Evolutionary conservation across 495 filamentous ascomycete species (phyloP).

Genomic region (Penicillium cosmopolitanum): DNA sequence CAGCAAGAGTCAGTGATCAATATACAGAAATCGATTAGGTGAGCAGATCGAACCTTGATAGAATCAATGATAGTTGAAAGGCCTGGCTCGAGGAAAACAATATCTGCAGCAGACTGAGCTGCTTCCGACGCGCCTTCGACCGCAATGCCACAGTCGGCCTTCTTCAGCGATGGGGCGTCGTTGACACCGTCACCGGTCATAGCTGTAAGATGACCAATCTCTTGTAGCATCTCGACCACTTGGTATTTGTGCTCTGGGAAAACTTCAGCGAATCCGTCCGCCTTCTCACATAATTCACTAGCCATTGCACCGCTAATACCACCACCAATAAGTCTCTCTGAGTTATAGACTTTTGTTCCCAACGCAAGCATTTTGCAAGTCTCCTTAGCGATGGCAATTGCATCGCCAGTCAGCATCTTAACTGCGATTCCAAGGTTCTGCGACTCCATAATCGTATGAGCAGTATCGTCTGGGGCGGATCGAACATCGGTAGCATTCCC

Average conservation of each 20-base stretch:
- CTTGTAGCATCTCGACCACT: slow-evolving; percentile 94
- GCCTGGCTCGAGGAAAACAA: slow-evolving; percentile 75
- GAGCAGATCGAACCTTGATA: slow-evolving; percentile 58
- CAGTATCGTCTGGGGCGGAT: slow-evolving; percentile 74
- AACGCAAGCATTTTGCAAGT: slow-evolving; percentile 77
- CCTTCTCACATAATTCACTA: slow-evolving; percentile 71
- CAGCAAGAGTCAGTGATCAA: neutral
- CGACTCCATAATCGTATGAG: slow-evolving; percentile 72
- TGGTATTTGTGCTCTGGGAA: slow-evolving; percentile 99
- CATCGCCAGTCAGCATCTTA: slow-evolving; percentile 78
- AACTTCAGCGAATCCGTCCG: slow-evolving; percentile 80
- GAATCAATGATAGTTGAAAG: slow-evolving; percentile 73
- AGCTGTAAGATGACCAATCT: slow-evolving; percentile 93
- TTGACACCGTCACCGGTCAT: slow-evolving; percentile 99
- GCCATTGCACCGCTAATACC: slow-evolving; percentile 70
- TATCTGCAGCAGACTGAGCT: slow-evolving; percentile 75
- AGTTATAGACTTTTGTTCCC: slow-evolving; percentile 78
- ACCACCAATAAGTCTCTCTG: slow-evolving; percentile 69
- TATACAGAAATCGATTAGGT: neutral
- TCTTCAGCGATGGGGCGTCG: slow-evolving; percentile 94
- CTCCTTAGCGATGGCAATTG: slow-evolving; percentile 75
- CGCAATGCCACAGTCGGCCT: slow-evolving; percentile 79
- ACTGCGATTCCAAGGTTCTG: slow-evolving; percentile 72
- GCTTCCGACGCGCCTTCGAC: slow-evolving; percentile 76
- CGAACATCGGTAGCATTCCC: slow-evolving; percentile 76